Evolutionary conservation across 495 filamentous ascomycete genomes (phyloP).

Genomic region (Podospora australis): DNA sequence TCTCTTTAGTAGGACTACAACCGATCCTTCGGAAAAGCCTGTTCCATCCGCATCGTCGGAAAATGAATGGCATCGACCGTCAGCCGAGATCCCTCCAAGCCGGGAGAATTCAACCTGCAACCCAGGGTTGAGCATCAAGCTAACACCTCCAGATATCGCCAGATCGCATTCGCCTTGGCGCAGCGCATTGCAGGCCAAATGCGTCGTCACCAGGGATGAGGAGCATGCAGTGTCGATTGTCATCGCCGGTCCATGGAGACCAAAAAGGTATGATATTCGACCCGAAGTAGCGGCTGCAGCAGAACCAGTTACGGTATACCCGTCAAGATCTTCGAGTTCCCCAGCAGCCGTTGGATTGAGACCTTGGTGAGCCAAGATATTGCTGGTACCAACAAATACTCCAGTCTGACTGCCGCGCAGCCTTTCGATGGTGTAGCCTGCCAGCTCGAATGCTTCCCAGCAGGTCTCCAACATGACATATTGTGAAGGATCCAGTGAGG

Average conservation of each 20-base stretch:
- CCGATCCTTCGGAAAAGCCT: slow-evolving; percentile 45
- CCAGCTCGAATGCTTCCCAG: slow-evolving; percentile 34
- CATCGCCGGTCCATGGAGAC: slow-evolving; percentile 37
- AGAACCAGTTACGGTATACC: slow-evolving; percentile 15
- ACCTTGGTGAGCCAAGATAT: slow-evolving; percentile 4
- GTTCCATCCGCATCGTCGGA: slow-evolving; percentile 41
- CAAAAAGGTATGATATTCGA: slow-evolving; percentile 40
- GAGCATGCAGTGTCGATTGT: slow-evolving; percentile 43
- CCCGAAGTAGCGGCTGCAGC: slow-evolving; percentile 31
- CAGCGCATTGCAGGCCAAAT: slow-evolving; percentile 32
- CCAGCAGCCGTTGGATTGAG: not conserved
- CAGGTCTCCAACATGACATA: slow-evolving; percentile 29
- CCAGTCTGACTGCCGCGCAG: slow-evolving; percentile 30
- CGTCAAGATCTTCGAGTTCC: slow-evolving; percentile 9
- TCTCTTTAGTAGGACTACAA: slow-evolving; percentile 40
- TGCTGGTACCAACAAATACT: slow-evolving; percentile 32
- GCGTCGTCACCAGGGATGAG: slow-evolving; percentile 26
- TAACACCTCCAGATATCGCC: slow-evolving; percentile 31
- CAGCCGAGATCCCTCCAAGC: slow-evolving; percentile 27
- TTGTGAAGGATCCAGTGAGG: slow-evolving; percentile 28
- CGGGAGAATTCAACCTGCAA: slow-evolving; percentile 18
- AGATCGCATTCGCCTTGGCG: slow-evolving; percentile 21
- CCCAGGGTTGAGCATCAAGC: slow-evolving; percentile 27
- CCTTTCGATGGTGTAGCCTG: slow-evolving; percentile 27
- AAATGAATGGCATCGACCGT: slow-evolving; percentile 17